Evolutionary conservation across 2,329 filamentous ascomycete species (phyloP), one percentile per base, ranked within the genome.

Genomic region (Colletotrichum phormii): DNA sequence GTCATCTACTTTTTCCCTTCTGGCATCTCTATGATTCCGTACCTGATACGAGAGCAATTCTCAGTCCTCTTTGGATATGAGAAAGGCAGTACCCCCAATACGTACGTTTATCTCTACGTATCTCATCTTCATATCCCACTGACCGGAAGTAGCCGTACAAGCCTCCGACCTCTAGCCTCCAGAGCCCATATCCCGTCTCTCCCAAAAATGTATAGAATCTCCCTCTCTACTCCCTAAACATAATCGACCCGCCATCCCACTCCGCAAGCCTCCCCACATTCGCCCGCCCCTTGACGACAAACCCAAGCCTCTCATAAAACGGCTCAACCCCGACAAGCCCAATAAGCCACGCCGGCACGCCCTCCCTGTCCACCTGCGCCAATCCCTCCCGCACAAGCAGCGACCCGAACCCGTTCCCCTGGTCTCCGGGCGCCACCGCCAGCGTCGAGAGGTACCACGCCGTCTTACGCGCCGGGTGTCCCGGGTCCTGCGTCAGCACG

Each of bases 381-480:
- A 84, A 73, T 1, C 79, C 80, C n/a, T 82, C 72, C 26, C 75
- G 67, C 29, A 83, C 64, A 26, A 84, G 76, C 70, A 78, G 33
- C 29, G 72, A 75, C 12, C 82, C 82, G 11, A 82, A 75, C 0
- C 81, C 81, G 5, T 59, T 72, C 24, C 81, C 80, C 67, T 84
- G 82, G 1, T 74, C 64, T 6, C 62, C 63, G 1, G 82, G 81
- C 26, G 77, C 73, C 9, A 83, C 79, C n/a, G 75, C 79, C 24
- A 83, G 71, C 22, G 76, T 80, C 61, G 80, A 80, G 11, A 84
- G 77, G 71, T 84, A 84, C 80, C 79, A 82, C 15, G 81, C 81
- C 8, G 76, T 71, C 33, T 74, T 76, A 33, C 80, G 80, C 33
- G 77, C 76, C 33, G 77, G 76, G 29, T 79, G 77, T 59, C 74